phyloP scores from a whole-genome alignment of 306 rosid species.

The Gillenia trifoliata region DNA sequence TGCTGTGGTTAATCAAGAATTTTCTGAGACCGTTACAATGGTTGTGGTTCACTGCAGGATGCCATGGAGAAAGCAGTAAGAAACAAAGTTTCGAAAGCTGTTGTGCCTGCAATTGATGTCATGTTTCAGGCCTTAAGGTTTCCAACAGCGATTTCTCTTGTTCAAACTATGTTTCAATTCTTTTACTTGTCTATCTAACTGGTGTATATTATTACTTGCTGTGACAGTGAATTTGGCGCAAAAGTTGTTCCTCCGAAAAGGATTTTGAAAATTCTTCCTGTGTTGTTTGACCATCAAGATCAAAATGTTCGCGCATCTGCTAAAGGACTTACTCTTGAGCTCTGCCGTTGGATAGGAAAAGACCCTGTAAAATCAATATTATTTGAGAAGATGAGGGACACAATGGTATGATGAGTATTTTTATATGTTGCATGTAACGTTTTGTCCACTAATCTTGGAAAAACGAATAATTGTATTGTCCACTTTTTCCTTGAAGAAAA shows the following conservation, averaged over 20 bases:
- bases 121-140: slow-evolving; percentile 98
- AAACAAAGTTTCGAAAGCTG: slow-evolving; percentile 92
- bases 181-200: slow-evolving; percentile 13
- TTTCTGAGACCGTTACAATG: slow-evolving; percentile 10
- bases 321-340: slow-evolving; percentile 96
- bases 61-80: slow-evolving; percentile 98
- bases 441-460: slow-evolving; percentile 9
- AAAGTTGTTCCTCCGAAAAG: slow-evolving; percentile 89
- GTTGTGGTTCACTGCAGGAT: slow-evolving; percentile 57
- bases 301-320: slow-evolving; percentile 98
- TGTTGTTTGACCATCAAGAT: slow-evolving; percentile 98
- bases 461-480: background rate
- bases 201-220: background rate
- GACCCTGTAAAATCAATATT: slow-evolving; percentile 92
- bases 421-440: slow-evolving; percentile 1
- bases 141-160: slow-evolving; percentile 17
- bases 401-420: slow-evolving; percentile 60
- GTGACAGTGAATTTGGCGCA: slow-evolving; percentile 82
- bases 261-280: slow-evolving; percentile 93
- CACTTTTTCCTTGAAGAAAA: slow-evolving; percentile 49
- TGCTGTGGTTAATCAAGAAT: background rate
- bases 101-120: slow-evolving; percentile 98
- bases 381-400: slow-evolving; percentile 98
- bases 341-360: slow-evolving; percentile 99
- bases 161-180: slow-evolving; percentile 9